Conservation (phyloP, 768 basidiomycete species). For the Pleurotus tuber-regium region DNA sequence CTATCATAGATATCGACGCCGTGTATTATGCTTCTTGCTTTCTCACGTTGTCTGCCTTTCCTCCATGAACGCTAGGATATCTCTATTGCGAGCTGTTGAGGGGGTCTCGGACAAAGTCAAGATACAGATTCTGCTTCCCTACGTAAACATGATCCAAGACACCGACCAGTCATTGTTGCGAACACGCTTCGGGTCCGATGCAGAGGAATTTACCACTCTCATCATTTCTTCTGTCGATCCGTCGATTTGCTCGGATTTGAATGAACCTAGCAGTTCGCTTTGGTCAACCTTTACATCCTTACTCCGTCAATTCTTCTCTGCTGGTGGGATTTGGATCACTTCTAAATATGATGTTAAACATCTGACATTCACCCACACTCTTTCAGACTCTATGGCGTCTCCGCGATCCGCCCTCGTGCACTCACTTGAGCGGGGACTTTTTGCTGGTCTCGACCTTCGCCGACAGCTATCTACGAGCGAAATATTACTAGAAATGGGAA, state of each 20-base stretch:
- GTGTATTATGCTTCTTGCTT: slow-evolving; percentile 71
- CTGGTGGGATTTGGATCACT: slow-evolving; percentile 33
- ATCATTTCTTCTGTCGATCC: slow-evolving; percentile 53
- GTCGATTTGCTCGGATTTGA: slow-evolving; percentile 42
- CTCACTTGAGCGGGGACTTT: slow-evolving; percentile 54
- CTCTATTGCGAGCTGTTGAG: slow-evolving; percentile 48
- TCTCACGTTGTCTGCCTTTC: slow-evolving; percentile 73
- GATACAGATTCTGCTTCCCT: slow-evolving; percentile 56
- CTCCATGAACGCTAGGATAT: slow-evolving; percentile 43
- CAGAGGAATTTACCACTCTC: slow-evolving; percentile 35
- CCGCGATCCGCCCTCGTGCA: slow-evolving; percentile 40
- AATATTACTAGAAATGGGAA: slow-evolving; percentile 52
- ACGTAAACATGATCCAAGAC: slow-evolving; percentile 40
- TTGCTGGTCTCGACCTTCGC: slow-evolving; percentile 46
- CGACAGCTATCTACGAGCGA: slow-evolving; percentile 56
- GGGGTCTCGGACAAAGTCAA: slow-evolving; percentile 46
- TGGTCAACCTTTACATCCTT: slow-evolving; percentile 53
- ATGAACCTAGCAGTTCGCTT: slow-evolving; percentile 33
- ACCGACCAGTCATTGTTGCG: slow-evolving; percentile 8
- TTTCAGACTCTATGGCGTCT: slow-evolving; percentile 36
- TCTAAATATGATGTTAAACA: background rate
- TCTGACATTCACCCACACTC: slow-evolving; percentile 2
- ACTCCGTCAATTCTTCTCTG: slow-evolving; percentile 41
- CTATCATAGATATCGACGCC: slow-evolving; percentile 58
- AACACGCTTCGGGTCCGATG: slow-evolving; percentile 7